These are phyloP conservation scores for Lachnum nothofagi DNA, from an alignment of 2,329 filamentous ascomycete genomes.

Conservation along the genomic window DNA sequence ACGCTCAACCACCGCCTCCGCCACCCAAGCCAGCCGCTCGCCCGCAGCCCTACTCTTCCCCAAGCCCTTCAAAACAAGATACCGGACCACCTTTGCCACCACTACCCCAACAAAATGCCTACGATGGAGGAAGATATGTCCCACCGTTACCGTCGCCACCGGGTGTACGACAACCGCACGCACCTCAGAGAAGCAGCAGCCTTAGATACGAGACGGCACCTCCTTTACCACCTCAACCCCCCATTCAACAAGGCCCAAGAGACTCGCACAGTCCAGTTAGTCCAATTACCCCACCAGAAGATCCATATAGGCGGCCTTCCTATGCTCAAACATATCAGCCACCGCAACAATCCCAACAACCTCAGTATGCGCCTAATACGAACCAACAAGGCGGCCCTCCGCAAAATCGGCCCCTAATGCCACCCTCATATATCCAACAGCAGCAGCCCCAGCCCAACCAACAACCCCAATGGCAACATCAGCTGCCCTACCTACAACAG, in stretches of 20 bases:
- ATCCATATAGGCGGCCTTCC: slow-evolving; percentile 16
- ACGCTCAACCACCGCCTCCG: slow-evolving; percentile 31
- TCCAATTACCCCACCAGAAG: slow-evolving; percentile 24
- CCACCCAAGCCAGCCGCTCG: slow-evolving; percentile 29
- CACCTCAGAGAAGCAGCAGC: slow-evolving; percentile 31
- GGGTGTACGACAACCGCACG: slow-evolving; percentile 17
- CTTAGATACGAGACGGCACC: slow-evolving; percentile 29
- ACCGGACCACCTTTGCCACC: slow-evolving; percentile 33
- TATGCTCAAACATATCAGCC: slow-evolving; percentile 23
- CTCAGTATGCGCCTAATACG: slow-evolving; percentile 10
- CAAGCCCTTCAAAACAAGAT: slow-evolving; percentile 18
- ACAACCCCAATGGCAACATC: slow-evolving; percentile 26
- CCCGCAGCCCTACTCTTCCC: slow-evolving; percentile 14
- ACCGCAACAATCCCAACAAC: slow-evolving; percentile 11
- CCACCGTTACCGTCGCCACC: slow-evolving; percentile 18
- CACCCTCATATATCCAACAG: slow-evolving; percentile 21
- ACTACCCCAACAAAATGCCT: slow-evolving; percentile 23
- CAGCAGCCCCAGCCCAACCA: slow-evolving; percentile 20
- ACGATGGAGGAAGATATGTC: slow-evolving; percentile 21
- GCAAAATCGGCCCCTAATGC: slow-evolving; percentile 14
- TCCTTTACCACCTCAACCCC: slow-evolving; percentile 30
- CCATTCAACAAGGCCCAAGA: slow-evolving; percentile 18
- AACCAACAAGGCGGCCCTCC: slow-evolving; percentile 13
- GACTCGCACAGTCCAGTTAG: slow-evolving; percentile 28
- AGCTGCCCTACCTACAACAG: slow-evolving; percentile 28